phyloP scores from a whole-genome alignment of 2,329 filamentous ascomycete genomes.

The Emmonsia crescens region DNA sequence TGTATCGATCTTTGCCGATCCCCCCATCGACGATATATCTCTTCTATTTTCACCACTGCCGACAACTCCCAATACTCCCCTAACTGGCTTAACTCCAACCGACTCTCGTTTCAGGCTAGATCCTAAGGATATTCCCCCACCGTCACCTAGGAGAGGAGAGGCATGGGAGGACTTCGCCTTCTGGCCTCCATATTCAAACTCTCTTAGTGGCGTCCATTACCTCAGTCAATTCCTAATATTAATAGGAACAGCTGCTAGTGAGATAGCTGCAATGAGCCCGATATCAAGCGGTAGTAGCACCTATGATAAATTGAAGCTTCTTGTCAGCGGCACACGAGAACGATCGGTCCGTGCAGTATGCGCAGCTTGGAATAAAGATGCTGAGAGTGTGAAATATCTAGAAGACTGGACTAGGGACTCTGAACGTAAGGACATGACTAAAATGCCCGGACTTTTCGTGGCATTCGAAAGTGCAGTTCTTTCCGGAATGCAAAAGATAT shows the following conservation, averaged over 20 bases:
- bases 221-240: conserved; percentile 70
- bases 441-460: conserved; percentile 77
- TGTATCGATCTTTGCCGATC: conserved; percentile 70
- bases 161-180: conserved; percentile 91
- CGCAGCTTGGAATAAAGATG: conserved; percentile 84
- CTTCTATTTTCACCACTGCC: conserved; percentile 71
- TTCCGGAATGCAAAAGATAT: conserved; percentile 82
- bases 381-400: conserved; percentile 80
- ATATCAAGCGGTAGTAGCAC: conserved; percentile 47
- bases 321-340: conserved; percentile 72
- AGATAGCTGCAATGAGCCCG: conserved; percentile 66
- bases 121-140: conserved; percentile 61
- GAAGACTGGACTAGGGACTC: conserved; percentile 85
- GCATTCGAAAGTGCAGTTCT: conserved; percentile 76
- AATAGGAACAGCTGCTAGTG: conserved; percentile 75
- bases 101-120: conserved; percentile 75
- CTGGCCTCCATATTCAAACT: conserved; percentile 90
- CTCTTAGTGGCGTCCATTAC: conserved; percentile 83
- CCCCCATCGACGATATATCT: conserved; percentile 84
- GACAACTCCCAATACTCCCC: conserved; percentile 55
- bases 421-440: conserved; percentile 76
- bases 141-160: conserved; percentile 68
- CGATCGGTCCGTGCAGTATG: conserved; percentile 76
- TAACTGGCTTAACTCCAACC: conserved; percentile 43
- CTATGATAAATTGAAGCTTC: conserved; percentile 60